A percentile compares a stretch with the other conserved stretches of the same genome.
These are phyloP conservation scores for Phoma herbarum DNA, from an alignment of 2,329 filamentous ascomycete species.

Conservation along the genomic window DNA sequence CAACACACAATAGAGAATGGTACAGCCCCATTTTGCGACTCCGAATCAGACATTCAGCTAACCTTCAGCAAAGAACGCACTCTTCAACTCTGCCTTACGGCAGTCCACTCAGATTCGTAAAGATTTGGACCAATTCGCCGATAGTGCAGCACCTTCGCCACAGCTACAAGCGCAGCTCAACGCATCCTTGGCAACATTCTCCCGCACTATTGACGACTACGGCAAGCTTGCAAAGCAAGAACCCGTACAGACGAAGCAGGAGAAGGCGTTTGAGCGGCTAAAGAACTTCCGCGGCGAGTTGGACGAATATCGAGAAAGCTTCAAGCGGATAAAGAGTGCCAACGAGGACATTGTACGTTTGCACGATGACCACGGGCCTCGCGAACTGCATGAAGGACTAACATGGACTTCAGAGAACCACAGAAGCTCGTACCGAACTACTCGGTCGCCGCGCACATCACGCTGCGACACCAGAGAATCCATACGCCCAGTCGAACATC, in stretches of 20 bases:
- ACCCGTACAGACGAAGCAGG: slow-evolving; percentile 87
- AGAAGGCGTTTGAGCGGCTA: slow-evolving; percentile 86
- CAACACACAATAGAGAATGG: slow-evolving; percentile 1
- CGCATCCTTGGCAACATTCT: slow-evolving; percentile 75
- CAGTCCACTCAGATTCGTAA: slow-evolving; percentile 81
- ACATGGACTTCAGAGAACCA: slow-evolving; percentile 57
- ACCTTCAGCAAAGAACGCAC: slow-evolving; percentile 68
- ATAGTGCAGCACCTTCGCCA: slow-evolving; percentile 65
- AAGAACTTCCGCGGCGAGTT: slow-evolving; percentile 87
- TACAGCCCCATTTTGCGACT: not conserved
- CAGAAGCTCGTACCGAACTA: slow-evolving; percentile 80
- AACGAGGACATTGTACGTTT: slow-evolving; percentile 73
- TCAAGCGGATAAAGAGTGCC: slow-evolving; percentile 78
- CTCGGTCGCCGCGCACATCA: slow-evolving; percentile 84
- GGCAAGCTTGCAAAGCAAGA: slow-evolving; percentile 84
- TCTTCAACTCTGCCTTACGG: slow-evolving; percentile 86
- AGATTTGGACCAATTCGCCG: slow-evolving; percentile 76
- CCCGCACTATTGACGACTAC: slow-evolving; percentile 93
- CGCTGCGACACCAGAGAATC: slow-evolving; percentile 87
- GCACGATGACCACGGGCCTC: not conserved
- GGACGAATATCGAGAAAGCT: slow-evolving; percentile 77
- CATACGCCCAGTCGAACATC: slow-evolving; percentile 67
- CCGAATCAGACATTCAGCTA: slow-evolving; percentile 7
- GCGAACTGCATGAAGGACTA: slow-evolving; percentile 1
- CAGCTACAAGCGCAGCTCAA: slow-evolving; percentile 65